Evolutionary conservation across 129 eudicot genomes (phyloP), one percentile per base, ranked within the genome.

Genomic region (Flaveria brownii): DNA sequence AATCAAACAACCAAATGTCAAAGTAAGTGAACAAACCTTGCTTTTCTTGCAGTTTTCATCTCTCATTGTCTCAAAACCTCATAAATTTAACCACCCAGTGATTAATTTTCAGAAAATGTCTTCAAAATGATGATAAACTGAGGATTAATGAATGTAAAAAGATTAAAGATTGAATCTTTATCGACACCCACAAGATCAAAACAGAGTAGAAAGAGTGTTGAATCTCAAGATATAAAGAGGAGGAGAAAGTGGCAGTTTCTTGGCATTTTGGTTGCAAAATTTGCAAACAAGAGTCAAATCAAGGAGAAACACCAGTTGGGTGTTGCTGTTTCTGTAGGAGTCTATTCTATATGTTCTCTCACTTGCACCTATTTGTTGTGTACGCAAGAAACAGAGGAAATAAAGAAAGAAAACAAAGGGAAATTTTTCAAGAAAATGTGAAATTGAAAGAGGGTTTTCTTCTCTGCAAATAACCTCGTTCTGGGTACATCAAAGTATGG

Each of bases 11-110:
- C 23, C 18, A 52, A 69, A 41, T 13, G 57, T 22, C 43, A 36
- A 18, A 72, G 12, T 68, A 60, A 51, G 20, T 5, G 71, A 72
- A 71, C 92, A 80, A 66, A 92, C 98, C 98, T 93, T 93, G 92
- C 75, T 84, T 80, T 90, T 93, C 87, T 90, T 93, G 81, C 82
- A 80, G 83, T 80, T 88, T 67, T 80, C 98, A 90, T 90, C 95
- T 85, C 82, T 87, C 98, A 90, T 93, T 83, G 80, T 85, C 43
- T 73, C 87, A 85, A 75, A 82, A 39, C 89, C 76, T 88, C 94
- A 87, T 72, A 84, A 57, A 80, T 57, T 64, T 45, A 67, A 67
- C 41, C 16, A 71, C 80, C 81, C 77, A 79, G 46, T 14, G 30
- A 68, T 26, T 63, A 16, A 72, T 64, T 75, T 46, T 22, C 56